Evolutionary conservation across 2,329 filamentous ascomycete genomes (phyloP).

Genomic region (Ophiostoma sp.): DNA sequence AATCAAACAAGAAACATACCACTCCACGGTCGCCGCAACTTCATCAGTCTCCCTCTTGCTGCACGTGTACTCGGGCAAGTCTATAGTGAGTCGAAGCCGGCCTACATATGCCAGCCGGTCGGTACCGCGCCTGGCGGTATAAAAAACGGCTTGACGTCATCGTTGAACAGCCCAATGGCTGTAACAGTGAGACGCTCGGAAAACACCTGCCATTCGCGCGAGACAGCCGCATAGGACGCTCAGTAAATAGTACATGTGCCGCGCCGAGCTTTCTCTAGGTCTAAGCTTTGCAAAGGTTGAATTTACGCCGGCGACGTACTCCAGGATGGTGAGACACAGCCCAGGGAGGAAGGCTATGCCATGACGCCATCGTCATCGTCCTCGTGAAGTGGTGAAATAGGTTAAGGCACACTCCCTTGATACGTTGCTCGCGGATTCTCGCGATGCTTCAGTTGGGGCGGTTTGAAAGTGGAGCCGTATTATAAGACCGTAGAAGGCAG

Average conservation of each 20-base stretch:
- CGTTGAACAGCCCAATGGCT: background rate
- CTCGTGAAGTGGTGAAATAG: no score
- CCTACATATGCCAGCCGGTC: background rate
- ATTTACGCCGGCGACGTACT: background rate
- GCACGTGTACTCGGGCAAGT: background rate
- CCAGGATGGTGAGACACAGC: no score
- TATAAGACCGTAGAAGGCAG: no score
- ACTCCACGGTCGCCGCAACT: background rate
- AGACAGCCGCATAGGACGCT: constrained; percentile 15
- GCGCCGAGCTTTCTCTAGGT: background rate
- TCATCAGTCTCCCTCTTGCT: background rate
- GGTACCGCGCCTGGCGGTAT: background rate
- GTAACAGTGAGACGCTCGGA: constrained; percentile 18
- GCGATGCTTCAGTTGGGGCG: no score
- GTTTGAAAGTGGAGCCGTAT: no score
- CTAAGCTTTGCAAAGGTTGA: background rate
- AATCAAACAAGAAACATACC: background rate
- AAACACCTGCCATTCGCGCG: constrained; percentile 18
- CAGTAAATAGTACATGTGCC: background rate
- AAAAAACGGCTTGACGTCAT: background rate
- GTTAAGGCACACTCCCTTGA: no score
- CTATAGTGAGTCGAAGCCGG: background rate
- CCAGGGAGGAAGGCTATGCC: no score
- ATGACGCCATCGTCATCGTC: no score
- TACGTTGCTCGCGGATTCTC: no score